Evolutionary conservation across 345 rosid species (phyloP), one percentile per base, ranked within the genome.

Genomic region (Eucalyptus polybractea): DNA sequence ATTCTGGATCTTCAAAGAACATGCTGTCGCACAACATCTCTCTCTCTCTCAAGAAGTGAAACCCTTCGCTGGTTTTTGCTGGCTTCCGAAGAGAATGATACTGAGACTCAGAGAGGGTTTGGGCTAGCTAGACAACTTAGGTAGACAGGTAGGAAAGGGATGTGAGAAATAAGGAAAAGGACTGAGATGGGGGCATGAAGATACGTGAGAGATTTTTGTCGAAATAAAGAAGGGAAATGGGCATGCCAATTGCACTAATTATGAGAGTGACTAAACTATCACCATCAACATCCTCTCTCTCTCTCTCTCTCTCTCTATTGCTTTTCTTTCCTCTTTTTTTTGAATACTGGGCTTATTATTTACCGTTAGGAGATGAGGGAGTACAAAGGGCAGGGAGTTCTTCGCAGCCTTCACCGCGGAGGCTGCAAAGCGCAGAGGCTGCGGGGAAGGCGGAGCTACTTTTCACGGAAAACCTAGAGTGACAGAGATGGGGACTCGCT

Each of bases 201-300:
- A 50, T 50, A 50, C 56, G 88, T 50, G 65, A 9, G 29, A 86
- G 88, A 50, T 86, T 86, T 21, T 56, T 86, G 47, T n/a, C 56
- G 65, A 51, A 31, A 31, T 86, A 1, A 31, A 86, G 62, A 86
- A 86, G 22, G 44, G n/a, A 31, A 2, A 50, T n/a, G 33, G 62
- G 45, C 56, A 42, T 86, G 88, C 40, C 54, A 86, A 25, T 51
- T 12, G 62, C 45, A 50, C 40, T 86, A 86, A 86, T 33, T 56
- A 16, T 31, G 89, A 90, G 86, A 27, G 87, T 27, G 89, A 90
- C 87, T 88, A 88, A 81, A 90, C 91, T 88, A 90, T 90, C 89
- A 27, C 88, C 89, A 90, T 90, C 91, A 90, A 87, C 51, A 87
- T 87, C 56, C 87, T 3, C 33, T 4, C 58, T 25, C 33, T 21